Base-by-base conservation (phyloP, 1,284 basidiomycete species). In the Ceratobasidium sp. region DNA sequence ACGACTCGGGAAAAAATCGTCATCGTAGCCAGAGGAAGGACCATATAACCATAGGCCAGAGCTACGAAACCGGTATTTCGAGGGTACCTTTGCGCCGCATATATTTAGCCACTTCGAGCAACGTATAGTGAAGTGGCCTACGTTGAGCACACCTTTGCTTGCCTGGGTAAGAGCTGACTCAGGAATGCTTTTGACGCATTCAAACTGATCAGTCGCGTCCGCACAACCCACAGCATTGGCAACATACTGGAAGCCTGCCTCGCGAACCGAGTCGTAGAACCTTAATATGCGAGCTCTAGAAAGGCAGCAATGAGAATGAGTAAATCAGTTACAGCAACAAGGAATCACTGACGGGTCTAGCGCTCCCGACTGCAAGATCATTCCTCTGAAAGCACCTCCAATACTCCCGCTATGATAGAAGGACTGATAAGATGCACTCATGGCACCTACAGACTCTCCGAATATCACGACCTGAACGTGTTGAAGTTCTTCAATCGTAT, bases 401-500 rank as follows among this genome's bases (percentile, higher is more conserved):
- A 40, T 47, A 12, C 54, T 53, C 12, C 70, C 71, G 0, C 52
- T 53, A 68, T 75, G 68, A 65, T 71, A 43, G 53, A 71, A 69
- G 49, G 72, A 58, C 56, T 74, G 72, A 5, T 65, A 40, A 15
- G 68, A 38, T 52, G 75, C 72, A 55, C 70, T 68, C 58, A 72
- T 69, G 10, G 69, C 49, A 2, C 77, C 77, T 17, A 76, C 77
- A n/a, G 72, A 74, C 68, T 77, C 75, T 17, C 77, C 77, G 65
- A 42, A 31, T 13, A 70, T 67, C n/a, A 58, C 69, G 27, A 72
- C 71, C 62, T 65, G 54, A 8, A 50, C 49, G 12, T 54, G 38
- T 45, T 5, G 43, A 45, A 42, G 54, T 10, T 50, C 12, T n/a
- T n/a, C n/a, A n/a, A n/a, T n/a, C n/a, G n/a, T n/a, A n/a, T n/a